Evolutionary conservation across 805 yeast genomes (phyloP).

Genomic region (Saturnispora gosingensis): DNA sequence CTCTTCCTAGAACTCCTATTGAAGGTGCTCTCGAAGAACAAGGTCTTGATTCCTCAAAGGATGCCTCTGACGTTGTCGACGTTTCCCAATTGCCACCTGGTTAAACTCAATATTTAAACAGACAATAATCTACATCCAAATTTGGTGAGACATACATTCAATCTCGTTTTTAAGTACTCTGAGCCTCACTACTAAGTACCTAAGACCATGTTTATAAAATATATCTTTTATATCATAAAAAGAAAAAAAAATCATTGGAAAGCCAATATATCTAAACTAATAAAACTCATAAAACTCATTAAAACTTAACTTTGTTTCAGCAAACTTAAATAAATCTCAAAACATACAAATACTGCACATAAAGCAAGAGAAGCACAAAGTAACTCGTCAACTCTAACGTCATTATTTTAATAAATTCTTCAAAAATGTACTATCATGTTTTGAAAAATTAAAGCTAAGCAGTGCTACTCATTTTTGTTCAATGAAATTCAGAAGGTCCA

Average conservation of each 20-base stretch:
- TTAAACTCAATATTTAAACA: slow-evolving; percentile 28
- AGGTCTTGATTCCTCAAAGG: slow-evolving; percentile 40
- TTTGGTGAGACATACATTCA: not conserved
- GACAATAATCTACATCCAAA: slow-evolving; percentile 12
- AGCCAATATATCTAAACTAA: not conserved
- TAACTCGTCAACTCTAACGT: too few species aligned
- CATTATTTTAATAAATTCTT: not conserved
- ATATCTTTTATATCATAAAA: not conserved
- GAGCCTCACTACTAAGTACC: not conserved
- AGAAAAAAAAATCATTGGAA: not conserved
- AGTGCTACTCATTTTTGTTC: not conserved
- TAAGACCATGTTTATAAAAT: not conserved
- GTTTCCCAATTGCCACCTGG: slow-evolving; percentile 93
- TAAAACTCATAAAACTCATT: not conserved
- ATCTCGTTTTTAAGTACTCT: not conserved
- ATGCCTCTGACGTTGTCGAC: slow-evolving; percentile 70
- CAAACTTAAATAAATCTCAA: not conserved
- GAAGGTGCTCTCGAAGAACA: slow-evolving; percentile 37
- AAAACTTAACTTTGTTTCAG: not conserved
- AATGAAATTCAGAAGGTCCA: not conserved
- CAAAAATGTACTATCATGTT: not conserved
- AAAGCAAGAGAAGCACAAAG: too few species aligned
- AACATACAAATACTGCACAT: too few species aligned
- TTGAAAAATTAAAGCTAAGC: not conserved
- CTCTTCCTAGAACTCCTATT: slow-evolving; percentile 90